Evolutionary conservation across 495 filamentous ascomycete species (phyloP), one percentile per base, ranked within the genome.

Genomic region (Clavariopsis aquatica): DNA sequence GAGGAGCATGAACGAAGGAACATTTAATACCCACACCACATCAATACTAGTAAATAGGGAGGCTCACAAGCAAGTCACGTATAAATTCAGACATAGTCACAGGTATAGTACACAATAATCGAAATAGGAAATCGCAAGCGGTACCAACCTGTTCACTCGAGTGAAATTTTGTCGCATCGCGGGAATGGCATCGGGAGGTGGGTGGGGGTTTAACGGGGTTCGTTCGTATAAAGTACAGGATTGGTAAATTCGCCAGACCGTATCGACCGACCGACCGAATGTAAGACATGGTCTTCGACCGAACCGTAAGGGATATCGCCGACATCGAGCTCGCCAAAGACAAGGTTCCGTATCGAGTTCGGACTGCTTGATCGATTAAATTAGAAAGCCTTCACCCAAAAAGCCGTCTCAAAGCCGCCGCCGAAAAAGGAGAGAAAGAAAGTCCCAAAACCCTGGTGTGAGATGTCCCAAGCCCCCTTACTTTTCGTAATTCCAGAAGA

Each of bases 151-250:
- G 8, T 43, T 43, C 38, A 43, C 38, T 43, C 38, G 38, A 17
- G 38, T 26, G 31, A 20, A 49, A 26, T 28, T 10, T 17, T 53
- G 29, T 59, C 56, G 56, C 43, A 12, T 59, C 56, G 56, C 19
- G 24, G 56, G 7, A 56, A 56, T 24, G 52, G 52, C 3, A 49
- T 57, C 52, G 61, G 49, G 36, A 34, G 27, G 38, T 24, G 34
- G 13, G 17, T 17, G 49, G 22, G 62, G 38, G 38, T 43, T 43
- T 63, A 63, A 28, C 24, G 57, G 51, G 60, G 24, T 47, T 60
- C 62, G 61, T 43, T 69, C 60, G 53, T 46, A 61, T 69, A 70
- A 58, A 66, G 57, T 66, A 70, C 67, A 70, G 22, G 49, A 57
- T 56, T 49, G 49, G 46, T 24, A 53, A 56, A 51, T 31, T 58